Conservation (phyloP, 805 yeast species). For the Metschnikowia santaceciliae region DNA sequence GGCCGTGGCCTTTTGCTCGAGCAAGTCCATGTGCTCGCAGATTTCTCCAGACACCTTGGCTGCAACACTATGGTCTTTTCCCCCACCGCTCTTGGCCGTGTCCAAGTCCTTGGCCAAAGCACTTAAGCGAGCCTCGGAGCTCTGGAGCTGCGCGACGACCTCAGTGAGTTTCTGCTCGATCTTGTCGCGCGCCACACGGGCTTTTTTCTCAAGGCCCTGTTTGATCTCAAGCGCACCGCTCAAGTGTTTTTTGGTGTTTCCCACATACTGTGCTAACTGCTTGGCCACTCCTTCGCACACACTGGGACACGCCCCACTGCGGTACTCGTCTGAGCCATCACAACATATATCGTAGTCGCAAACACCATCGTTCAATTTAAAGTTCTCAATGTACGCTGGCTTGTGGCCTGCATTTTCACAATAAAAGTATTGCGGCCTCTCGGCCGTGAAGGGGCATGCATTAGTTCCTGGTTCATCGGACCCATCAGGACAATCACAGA, state of each 20-base stretch:
- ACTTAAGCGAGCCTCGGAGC: background rate
- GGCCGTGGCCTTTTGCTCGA: background rate
- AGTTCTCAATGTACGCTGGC: slow-evolving; percentile 59
- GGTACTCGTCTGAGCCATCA: slow-evolving; percentile 88
- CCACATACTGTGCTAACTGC: slow-evolving; percentile 24
- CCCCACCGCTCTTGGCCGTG: background rate
- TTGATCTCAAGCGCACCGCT: slow-evolving; percentile 28
- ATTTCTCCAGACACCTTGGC: background rate
- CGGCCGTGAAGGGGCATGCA: slow-evolving; percentile 53
- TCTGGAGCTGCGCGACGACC: background rate
- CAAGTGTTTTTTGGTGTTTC: slow-evolving; percentile 5
- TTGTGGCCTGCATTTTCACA: slow-evolving; percentile 74
- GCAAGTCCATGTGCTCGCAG: background rate
- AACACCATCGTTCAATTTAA: slow-evolving; percentile 78
- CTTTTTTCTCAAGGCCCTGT: slow-evolving; percentile 21
- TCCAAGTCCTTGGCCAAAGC: background rate
- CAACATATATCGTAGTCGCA: slow-evolving; percentile 90
- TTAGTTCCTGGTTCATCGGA: slow-evolving; percentile 95
- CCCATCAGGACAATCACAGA: slow-evolving; percentile 97
- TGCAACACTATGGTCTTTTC: background rate
- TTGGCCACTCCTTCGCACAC: slow-evolving; percentile 49
- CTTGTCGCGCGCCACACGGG: slow-evolving; percentile 15
- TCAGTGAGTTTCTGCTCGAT: slow-evolving; percentile 11
- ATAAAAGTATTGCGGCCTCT: slow-evolving; percentile 46
- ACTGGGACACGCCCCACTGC: slow-evolving; percentile 46